These are phyloP conservation scores for Dendrobium catenatum DNA, from an alignment of 106 monocot species.

Conservation along the genomic window DNA sequence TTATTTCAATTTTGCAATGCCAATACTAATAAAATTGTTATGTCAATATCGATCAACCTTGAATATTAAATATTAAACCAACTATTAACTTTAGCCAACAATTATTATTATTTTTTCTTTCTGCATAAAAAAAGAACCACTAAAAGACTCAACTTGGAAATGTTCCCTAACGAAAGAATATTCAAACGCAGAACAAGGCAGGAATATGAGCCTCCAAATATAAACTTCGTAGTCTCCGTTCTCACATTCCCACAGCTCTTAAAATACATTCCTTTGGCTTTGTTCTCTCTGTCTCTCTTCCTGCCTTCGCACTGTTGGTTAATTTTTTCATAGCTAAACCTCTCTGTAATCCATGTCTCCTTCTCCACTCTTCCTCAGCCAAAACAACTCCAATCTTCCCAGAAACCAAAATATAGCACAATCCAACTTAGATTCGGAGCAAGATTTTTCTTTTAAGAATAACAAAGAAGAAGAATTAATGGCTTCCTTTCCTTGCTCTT, in stretches of 20 bases:
- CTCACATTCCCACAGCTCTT: neutral
- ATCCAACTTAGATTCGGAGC: neutral
- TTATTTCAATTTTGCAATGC: no score
- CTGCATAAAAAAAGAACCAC: neutral
- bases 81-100: no score
- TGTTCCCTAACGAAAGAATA: neutral
- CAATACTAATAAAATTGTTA: no score
- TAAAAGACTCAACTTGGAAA: neutral
- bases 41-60: no score
- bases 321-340: neutral
- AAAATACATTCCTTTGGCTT: neutral
- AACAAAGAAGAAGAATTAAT: neutral
- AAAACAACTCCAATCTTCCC: neutral
- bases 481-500: neutral
- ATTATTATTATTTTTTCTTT: neutral
- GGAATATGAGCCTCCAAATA: neutral
- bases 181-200: neutral
- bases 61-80: no score
- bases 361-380: neutral
- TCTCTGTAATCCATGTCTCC: neutral
- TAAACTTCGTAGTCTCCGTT: no score
- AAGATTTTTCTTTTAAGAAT: neutral
- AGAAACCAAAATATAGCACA: neutral
- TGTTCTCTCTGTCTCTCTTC: neutral
- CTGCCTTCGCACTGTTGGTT: no score